Conservation (phyloP, 257 asterid genomes). For the Forsythia viridissima region DNA sequence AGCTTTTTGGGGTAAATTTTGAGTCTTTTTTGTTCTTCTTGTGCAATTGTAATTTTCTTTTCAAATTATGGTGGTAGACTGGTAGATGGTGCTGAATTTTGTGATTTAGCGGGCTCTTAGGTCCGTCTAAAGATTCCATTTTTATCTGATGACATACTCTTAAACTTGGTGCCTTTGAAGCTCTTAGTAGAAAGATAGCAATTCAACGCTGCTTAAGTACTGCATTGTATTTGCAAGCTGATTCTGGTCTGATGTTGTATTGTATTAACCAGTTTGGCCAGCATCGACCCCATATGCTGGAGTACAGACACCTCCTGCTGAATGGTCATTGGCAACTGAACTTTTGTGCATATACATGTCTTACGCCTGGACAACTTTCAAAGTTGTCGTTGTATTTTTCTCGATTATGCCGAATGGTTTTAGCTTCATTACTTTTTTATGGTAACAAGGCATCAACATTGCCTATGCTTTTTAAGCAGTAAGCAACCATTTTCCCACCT, state of each 20-base stretch:
- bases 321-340: background rate
- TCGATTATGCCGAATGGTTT: background rate
- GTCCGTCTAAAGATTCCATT: background rate
- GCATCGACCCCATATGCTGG: conserved; percentile 3
- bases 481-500: background rate
- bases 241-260: background rate
- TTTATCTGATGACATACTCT: conserved; percentile 21
- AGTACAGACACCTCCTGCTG: background rate
- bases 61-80: background rate
- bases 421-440: background rate
- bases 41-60: conserved; percentile 7
- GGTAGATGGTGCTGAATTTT: background rate
- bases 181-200: background rate
- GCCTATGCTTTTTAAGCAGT: background rate
- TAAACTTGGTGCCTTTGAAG: conserved; percentile 7
- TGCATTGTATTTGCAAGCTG: conserved; percentile 20
- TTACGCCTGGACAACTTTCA: conserved; percentile 1
- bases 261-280: background rate
- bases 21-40: background rate
- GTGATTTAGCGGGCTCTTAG: conserved; percentile 2
- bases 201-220: background rate
- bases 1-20: conserved; percentile 11
- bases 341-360: background rate
- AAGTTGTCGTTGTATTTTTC: conserved; percentile 1
- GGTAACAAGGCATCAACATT: conserved; percentile 8